These are phyloP conservation scores for Diaporthe ilicicola DNA, from an alignment of 2,329 filamentous ascomycete species.

Conservation along the genomic window DNA sequence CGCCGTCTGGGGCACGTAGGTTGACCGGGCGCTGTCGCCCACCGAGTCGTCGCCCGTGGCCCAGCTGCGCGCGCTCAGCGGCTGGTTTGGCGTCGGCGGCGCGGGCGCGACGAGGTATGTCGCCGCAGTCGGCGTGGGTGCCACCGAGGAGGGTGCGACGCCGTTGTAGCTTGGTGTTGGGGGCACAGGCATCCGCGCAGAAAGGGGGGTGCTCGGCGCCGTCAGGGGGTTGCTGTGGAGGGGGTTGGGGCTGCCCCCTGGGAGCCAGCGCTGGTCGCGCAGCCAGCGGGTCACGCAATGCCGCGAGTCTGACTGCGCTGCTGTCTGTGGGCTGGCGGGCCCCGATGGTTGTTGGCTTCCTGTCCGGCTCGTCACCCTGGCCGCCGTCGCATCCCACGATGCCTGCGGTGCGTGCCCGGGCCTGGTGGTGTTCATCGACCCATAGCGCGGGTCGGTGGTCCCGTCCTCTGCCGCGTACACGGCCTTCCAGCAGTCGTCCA, in stretches of 20 bases:
- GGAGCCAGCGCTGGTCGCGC: constrained; percentile 1
- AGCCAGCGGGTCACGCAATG: constrained; percentile 8
- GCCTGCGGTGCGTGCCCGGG: neutral
- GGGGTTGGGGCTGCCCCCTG: neutral
- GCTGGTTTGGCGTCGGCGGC: neutral
- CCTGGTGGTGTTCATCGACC: neutral
- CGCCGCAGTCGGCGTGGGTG: neutral
- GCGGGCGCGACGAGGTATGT: constrained; percentile 4
- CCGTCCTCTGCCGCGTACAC: constrained; percentile 14
- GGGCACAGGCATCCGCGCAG: neutral
- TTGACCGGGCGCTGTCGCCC: neutral
- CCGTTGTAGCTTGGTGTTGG: constrained; percentile 23
- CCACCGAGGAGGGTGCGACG: neutral
- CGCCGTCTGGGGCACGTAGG: constrained; percentile 12
- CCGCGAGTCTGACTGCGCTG: neutral
- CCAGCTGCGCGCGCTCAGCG: constrained; percentile 15
- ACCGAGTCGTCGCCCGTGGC: constrained; percentile 19
- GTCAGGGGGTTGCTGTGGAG: constrained; percentile 14
- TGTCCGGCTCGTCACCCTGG: neutral
- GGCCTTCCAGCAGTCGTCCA: constrained; percentile 22
- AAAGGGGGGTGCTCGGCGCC: neutral
- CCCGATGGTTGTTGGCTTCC: neutral
- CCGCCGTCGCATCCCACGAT: too few relatives aligned
- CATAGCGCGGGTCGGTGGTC: neutral
- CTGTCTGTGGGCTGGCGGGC: neutral